Evolutionary conservation across 129 eudicot genomes (phyloP).

Genomic region (Lactuca sativa): DNA sequence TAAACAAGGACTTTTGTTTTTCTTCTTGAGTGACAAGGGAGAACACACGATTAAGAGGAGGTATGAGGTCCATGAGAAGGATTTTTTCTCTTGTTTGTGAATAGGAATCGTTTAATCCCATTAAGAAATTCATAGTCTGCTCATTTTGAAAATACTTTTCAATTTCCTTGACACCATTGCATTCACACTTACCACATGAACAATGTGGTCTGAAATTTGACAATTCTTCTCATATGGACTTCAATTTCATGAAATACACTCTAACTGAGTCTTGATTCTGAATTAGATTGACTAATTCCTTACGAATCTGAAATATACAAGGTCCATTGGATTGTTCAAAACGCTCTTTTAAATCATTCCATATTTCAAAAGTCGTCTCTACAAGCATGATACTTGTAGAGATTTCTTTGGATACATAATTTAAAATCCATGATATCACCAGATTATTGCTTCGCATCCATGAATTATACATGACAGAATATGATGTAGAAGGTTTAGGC

Average conservation of each 20-base stretch:
- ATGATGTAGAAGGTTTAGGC: not conserved
- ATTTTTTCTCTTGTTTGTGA: not conserved
- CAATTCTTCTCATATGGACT: not conserved
- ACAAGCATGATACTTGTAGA: not conserved
- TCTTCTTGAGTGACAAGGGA: too few relatives aligned
- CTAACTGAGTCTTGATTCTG: not conserved
- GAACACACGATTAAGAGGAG: not conserved
- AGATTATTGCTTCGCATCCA: not conserved
- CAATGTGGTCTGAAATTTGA: not conserved
- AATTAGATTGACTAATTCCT: not conserved
- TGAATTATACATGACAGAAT: not conserved
- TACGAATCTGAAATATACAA: not conserved
- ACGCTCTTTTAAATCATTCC: not conserved
- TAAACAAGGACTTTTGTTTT: not conserved
- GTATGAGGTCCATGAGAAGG: not conserved
- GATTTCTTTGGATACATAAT: not conserved
- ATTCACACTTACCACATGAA: not conserved
- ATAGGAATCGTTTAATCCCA: not conserved
- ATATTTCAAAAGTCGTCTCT: not conserved
- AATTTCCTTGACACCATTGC: not conserved
- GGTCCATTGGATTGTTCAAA: not conserved
- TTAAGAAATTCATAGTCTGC: not conserved
- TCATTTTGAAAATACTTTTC: not conserved
- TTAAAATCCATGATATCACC: conserved; percentile 1
- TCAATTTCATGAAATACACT: not conserved